phyloP scores from a whole-genome alignment of 225 moss, liverwort and hornwort genomes.

The Straminergon stramineum region DNA sequence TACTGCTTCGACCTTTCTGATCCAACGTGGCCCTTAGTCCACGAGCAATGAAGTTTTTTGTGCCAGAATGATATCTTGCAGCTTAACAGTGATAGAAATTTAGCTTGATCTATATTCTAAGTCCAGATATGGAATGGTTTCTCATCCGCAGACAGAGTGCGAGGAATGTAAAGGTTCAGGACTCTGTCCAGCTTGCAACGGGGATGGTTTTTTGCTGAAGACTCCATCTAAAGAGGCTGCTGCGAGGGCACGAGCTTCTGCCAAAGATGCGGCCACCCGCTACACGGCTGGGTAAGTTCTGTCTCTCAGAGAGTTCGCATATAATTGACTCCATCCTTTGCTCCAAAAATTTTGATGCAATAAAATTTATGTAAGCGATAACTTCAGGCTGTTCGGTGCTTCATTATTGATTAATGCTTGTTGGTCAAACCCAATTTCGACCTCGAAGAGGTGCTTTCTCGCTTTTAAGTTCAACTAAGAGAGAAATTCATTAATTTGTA shows the following conservation, averaged over 20 bases:
- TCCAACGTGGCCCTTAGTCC: not conserved
- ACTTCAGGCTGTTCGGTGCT: not conserved
- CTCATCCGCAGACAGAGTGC: conserved; percentile 41
- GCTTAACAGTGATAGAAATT: not conserved
- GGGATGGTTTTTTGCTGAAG: conserved; percentile 80
- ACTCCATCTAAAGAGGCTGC: conserved; percentile 62
- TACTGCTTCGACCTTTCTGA: not conserved
- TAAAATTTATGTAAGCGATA: not conserved
- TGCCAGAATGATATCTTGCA: not conserved
- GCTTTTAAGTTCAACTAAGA: not conserved
- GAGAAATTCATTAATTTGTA: not conserved
- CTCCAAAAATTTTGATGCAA: not conserved
- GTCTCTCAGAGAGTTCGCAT: not conserved
- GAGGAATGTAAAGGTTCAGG: conserved; percentile 91
- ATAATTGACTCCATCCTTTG: not conserved
- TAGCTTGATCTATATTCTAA: not conserved
- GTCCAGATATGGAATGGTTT: not conserved
- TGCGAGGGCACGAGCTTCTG: conserved; percentile 67
- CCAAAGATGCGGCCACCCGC: conserved; percentile 90
- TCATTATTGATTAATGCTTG: not conserved
- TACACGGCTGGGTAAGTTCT: conserved; percentile 80
- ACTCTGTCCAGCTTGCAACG: conserved; percentile 71
- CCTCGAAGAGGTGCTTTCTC: not conserved
- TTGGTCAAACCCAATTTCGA: not conserved
- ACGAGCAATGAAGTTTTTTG: not conserved